phyloP scores from a whole-genome alignment of 495 filamentous ascomycete genomes.

The Aspergillus nidulans region DNA sequence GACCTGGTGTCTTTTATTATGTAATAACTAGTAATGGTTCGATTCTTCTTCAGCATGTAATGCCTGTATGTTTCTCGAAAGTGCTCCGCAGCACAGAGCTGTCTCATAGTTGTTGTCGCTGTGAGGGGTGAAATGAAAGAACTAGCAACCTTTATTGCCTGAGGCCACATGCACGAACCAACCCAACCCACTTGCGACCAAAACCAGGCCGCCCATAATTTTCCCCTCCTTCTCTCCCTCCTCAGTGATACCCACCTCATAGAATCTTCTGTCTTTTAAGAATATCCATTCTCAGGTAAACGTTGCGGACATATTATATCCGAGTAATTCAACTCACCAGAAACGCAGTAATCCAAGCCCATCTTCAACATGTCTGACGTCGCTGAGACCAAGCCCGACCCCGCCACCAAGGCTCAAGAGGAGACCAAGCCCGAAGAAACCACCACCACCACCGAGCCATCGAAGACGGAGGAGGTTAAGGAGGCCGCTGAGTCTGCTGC shows the following conservation, averaged over 20 bases:
- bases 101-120: too few relatives aligned
- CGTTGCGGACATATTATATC: background rate
- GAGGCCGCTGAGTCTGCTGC: conserved; percentile 36
- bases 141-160: conserved; percentile 13
- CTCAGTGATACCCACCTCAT: conserved; percentile 9
- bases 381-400: conserved; percentile 46
- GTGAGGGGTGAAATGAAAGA: background rate
- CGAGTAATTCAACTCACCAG: background rate
- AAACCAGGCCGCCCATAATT: conserved; percentile 25
- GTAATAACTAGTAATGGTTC: conserved; percentile 10
- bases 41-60: background rate
- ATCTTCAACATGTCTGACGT: conserved; percentile 43
- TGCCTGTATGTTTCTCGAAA: background rate
- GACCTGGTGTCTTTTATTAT: conserved; percentile 4
- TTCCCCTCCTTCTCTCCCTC: conserved; percentile 16
- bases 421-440: conserved; percentile 35
- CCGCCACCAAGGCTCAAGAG: conserved; percentile 43
- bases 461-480: conserved; percentile 33
- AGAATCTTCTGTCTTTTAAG: conserved; percentile 10
- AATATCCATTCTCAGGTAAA: conserved; percentile 15
- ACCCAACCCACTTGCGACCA: conserved; percentile 21
- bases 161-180: too few relatives aligned
- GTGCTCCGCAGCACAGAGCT: too few relatives aligned
- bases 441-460: conserved; percentile 28
- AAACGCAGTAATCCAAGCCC: conserved; percentile 8